Evolutionary conservation across 2,329 filamentous ascomycete genomes (phyloP).

Genomic region (Colletotrichum camelliae): DNA sequence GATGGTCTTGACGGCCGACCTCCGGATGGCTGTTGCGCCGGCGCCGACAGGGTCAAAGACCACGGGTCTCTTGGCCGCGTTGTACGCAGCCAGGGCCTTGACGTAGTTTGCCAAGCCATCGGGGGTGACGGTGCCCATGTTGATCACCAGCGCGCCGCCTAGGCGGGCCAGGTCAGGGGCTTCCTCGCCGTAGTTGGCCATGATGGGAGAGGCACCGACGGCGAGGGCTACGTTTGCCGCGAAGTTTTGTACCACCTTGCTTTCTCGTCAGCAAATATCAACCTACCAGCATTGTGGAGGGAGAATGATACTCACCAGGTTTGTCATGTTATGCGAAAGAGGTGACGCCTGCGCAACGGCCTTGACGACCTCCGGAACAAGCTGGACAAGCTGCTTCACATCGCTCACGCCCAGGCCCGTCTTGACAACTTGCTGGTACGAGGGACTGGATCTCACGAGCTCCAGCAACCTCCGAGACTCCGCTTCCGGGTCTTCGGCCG

Average conservation of each 20-base stretch:
- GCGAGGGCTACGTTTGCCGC: constrained; percentile 88
- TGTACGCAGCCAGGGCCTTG: constrained; percentile 82
- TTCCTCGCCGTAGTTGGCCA: constrained; percentile 88
- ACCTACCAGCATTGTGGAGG: neutral
- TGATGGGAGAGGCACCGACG: constrained; percentile 89
- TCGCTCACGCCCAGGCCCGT: neutral
- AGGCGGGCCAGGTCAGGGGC: constrained; percentile 79
- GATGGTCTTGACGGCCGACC: constrained; percentile 72
- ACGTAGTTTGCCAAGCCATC: constrained; percentile 75
- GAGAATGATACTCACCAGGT: constrained; percentile 59
- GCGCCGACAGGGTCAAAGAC: constrained; percentile 86
- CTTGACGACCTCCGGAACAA: constrained; percentile 54
- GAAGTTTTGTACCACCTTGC: constrained; percentile 84
- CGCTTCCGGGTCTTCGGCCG: constrained; percentile 68
- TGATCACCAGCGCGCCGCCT: constrained; percentile 82
- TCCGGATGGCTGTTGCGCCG: constrained; percentile 55
- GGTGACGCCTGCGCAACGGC: constrained; percentile 69
- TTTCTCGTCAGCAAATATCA: neutral
- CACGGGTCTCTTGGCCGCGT: constrained; percentile 74
- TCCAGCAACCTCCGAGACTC: constrained; percentile 65
- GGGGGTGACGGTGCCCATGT: constrained; percentile 91
- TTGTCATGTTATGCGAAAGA: constrained; percentile 96
- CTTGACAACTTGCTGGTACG: constrained; percentile 27
- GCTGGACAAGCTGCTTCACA: constrained; percentile 28
- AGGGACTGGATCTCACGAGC: constrained; percentile 53